These are phyloP conservation scores for Pseudotsuga menziesii DNA, from an alignment of 75 land plant genomes.

Conservation along the genomic window DNA sequence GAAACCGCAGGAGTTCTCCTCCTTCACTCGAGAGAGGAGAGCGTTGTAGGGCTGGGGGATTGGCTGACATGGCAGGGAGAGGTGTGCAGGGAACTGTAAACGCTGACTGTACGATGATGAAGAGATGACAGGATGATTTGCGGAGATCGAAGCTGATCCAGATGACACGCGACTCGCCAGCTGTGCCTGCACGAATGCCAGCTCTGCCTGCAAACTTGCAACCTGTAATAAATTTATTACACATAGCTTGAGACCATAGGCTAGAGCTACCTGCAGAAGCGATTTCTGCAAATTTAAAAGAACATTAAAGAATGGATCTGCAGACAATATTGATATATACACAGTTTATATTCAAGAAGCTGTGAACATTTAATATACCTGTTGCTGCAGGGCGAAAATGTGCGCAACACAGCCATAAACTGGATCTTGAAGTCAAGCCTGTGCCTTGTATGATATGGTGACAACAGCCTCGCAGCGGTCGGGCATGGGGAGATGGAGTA, in stretches of 20 bases:
- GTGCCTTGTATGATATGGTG: slow-evolving; percentile 89
- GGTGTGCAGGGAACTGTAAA: neutral
- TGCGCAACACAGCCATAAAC: slow-evolving; percentile 93
- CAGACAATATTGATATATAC: slow-evolving; percentile 81
- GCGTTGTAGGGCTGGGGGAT: neutral
- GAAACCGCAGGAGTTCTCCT: neutral
- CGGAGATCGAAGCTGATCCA: neutral
- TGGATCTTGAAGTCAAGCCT: slow-evolving; percentile 84
- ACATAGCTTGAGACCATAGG: neutral
- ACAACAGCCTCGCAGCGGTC: slow-evolving; percentile 87
- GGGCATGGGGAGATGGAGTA: slow-evolving; percentile 64
- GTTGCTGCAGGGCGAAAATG: slow-evolving; percentile 87
- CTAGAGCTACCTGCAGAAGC: neutral
- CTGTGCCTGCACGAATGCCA: slow-evolving; percentile 62
- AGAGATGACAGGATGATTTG: neutral
- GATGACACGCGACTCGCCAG: slow-evolving; percentile 23
- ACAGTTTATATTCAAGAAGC: slow-evolving; percentile 84
- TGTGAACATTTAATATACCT: slow-evolving; percentile 41
- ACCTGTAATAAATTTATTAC: slow-evolving; percentile 36
- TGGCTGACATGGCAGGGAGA: neutral
- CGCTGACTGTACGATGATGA: neutral
- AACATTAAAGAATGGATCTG: slow-evolving; percentile 14
- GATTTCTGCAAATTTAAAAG: neutral
- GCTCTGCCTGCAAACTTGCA: slow-evolving; percentile 80
- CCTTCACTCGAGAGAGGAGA: neutral